Base-by-base conservation (phyloP, 805 yeast species). In the Teunomyces stri region DNA sequence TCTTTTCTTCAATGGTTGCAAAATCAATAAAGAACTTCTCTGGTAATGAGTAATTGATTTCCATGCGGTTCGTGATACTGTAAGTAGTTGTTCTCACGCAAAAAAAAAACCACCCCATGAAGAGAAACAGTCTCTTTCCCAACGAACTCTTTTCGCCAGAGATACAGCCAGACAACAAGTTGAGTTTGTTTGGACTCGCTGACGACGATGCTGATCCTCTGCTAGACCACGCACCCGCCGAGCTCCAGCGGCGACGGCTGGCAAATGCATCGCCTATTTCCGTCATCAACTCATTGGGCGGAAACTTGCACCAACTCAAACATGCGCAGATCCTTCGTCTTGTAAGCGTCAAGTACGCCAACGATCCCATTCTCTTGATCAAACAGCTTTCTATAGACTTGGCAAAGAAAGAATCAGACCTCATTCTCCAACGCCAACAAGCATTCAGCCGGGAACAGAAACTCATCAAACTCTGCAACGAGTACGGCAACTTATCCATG, bases 311-410 rank as follows among this genome's bases (percentile, higher is more conserved):
- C 36, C 51, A 45, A 15, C 30, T 48, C 33, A 45, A 36, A 6
- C 38, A 36, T n/a, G 10, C 15, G 16, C 47, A 64, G 41, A 51
- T 65, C 10, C 40, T 46, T 20, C 56, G 55, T 34, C 48, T 66
- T 13, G 46, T 66, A 2, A 46, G 45, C 15, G 42, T 64, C 12
- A 65, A 65, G 46, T 67, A 60, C 48, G 48, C 53, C 28, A 55
- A 54, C 31, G 60, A 66, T 48, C 62, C 70, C 0, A 43, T 57
- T 18, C 46, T 48, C 5, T 65, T 78, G 20, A 68, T 79, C 3
- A 64, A 75, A 33, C 83, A 78, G 52, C 58, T 79, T 15, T 74
- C 81, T 0, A 51, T 65, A 2, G 83, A 79, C 45, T 55, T 79
- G 50, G 76, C 80, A 1, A 61, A 65, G 30, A 66, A 79, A 30